These are phyloP conservation scores for Lotus japonicus DNA, from an alignment of 306 rosid genomes.

Conservation along the genomic window DNA sequence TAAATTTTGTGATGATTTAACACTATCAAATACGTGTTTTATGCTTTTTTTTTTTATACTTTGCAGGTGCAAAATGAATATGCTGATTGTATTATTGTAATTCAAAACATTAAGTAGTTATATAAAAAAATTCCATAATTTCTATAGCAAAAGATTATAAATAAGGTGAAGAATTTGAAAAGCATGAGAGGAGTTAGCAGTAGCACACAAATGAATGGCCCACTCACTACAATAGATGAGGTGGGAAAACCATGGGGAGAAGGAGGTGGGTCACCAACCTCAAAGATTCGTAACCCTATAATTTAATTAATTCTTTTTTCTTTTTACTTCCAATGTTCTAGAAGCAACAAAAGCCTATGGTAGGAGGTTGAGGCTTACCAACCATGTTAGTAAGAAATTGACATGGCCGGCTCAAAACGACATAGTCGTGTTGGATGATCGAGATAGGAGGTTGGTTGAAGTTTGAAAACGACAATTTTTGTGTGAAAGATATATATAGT, in stretches of 20 bases:
- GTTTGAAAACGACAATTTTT: constrained; percentile 26
- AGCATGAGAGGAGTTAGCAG: constrained; percentile 13
- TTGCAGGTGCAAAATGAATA: no score
- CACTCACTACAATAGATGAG: constrained; percentile 20
- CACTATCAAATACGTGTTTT: no score
- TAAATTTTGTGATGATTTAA: no score
- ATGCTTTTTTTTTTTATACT: no score
- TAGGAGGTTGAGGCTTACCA: constrained; percentile 34
- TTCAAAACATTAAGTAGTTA: no score
- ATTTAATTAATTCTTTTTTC: neutral
- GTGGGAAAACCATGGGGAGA: constrained; percentile 9
- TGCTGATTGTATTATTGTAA: no score
- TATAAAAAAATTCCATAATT: neutral
- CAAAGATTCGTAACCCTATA: constrained; percentile 2
- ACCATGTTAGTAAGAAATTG: constrained; percentile 23
- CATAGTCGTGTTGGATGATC: constrained; percentile 4
- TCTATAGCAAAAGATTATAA: neutral
- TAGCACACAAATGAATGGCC: constrained; percentile 11
- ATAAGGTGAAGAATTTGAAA: constrained; percentile 9
- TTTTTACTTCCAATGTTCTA: constrained; percentile 8
- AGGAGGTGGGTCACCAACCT: constrained; percentile 32
- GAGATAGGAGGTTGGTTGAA: constrained; percentile 8
- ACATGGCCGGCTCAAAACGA: constrained; percentile 23
- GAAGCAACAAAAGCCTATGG: constrained; percentile 19
- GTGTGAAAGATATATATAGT: no score